phyloP scores from a whole-genome alignment of 352 stramenopile genomes.

The Pythium folliculosum region DNA sequence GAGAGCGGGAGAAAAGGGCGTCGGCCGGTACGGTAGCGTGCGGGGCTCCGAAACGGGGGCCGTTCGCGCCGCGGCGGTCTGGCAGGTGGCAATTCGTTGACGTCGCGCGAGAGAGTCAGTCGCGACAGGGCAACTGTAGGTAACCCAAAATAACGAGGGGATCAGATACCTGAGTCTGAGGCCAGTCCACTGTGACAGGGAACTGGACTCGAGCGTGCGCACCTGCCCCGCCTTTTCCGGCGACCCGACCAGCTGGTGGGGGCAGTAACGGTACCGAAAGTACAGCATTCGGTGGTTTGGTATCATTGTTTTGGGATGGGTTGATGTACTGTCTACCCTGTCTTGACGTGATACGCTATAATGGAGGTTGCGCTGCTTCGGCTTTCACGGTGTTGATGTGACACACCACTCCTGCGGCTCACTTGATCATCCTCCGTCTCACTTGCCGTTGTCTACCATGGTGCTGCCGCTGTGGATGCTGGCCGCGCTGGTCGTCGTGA shows the following conservation, averaged over 20 bases:
- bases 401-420: not conserved
- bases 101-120: conserved; percentile 17
- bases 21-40: too few relatives aligned
- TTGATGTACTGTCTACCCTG: not conserved
- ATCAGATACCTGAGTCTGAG: not conserved
- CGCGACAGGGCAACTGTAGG: not conserved
- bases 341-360: not conserved
- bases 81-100: conserved; percentile 3
- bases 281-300: not conserved
- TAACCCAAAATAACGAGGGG: conserved; percentile 13
- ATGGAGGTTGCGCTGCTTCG: conserved; percentile 8
- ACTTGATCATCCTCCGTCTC: conserved; percentile 1
- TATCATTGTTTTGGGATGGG: not conserved
- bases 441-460: conserved; percentile 8
- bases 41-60: not conserved
- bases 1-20: not conserved
- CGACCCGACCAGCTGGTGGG: conserved; percentile 8
- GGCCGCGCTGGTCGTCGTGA: conserved; percentile 46
- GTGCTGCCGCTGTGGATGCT: conserved; percentile 38
- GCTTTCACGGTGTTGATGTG: not conserved
- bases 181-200: not conserved
- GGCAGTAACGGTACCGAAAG: conserved; percentile 5
- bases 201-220: too few relatives aligned
- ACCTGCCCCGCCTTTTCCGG: conserved; percentile 14
- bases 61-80: too few relatives aligned